Evolutionary conservation across 2,329 filamentous ascomycete species (phyloP), one percentile per base, ranked within the genome.

Genomic region (Pseudogymnoascus sp.): DNA sequence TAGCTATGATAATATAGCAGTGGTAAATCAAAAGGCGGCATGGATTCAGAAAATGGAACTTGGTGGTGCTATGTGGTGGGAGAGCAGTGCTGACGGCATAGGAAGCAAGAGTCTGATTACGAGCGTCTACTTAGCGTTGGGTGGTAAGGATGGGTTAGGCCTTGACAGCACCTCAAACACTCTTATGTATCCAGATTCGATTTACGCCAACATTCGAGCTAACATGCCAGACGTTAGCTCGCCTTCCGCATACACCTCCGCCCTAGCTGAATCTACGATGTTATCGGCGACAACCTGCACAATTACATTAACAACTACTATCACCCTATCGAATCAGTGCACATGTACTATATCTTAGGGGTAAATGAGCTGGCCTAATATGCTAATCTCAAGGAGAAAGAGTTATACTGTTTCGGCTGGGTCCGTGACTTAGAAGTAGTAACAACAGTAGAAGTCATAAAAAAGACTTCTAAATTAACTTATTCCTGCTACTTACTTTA

Each of bases 11-110:
- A 89, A 82, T 1, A 80, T 84, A 0, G 74, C 77, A 43, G 81
- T 86, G 69, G 79, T 85, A 36, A 72, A 75, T 57, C 71, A 75
- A 66, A 93, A 92, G 76, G 83, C 84, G 3, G 69, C 75, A 2
- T 92, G 86, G 71, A 81, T 90, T 67, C 79, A 80, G 72, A n/a
- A 39, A 14, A 64, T 36, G n/a, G 79, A 82, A 0, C 78, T 93
- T 1, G 89, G 86, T 6, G 90, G 89, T 30, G 85, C 81, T 37
- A 92, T 93, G 89, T 93, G 89, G 82, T 94, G 89, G 89, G 89
- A 93, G 72, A 85, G 83, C 25, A 89, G 85, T 63, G 85, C 80
- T 11, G 90, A 93, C 70, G 80, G 80, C 68, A 77, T 69, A 2
- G 83, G 80, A 18, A 74, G 73, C 11, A 79, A 80, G 4, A 88